A percentile compares a stretch with the other conserved stretches of the same genome.
Evolutionary conservation across 2,329 filamentous ascomycete species (phyloP).

Genomic region (Myriosclerotinia scirpicola): DNA sequence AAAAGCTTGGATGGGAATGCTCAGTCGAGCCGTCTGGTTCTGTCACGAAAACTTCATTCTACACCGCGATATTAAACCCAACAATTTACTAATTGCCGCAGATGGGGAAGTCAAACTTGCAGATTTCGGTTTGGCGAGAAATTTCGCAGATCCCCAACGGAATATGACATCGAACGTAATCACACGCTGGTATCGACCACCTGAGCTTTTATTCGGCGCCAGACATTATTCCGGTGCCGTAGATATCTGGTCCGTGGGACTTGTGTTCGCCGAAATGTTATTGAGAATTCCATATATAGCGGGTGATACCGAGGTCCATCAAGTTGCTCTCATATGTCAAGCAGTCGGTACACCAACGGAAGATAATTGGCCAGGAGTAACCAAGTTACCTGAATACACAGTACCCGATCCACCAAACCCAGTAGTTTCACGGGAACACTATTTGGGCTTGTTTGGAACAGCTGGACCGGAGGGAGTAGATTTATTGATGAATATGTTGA

Average conservation of each 20-base stretch:
- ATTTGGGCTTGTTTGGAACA: slow-evolving; percentile 73
- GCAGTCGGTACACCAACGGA: slow-evolving; percentile 89
- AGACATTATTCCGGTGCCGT: slow-evolving; percentile 87
- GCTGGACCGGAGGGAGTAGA: slow-evolving; percentile 83
- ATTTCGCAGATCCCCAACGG: slow-evolving; percentile 83
- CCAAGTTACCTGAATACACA: slow-evolving; percentile 77
- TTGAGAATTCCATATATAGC: slow-evolving; percentile 80
- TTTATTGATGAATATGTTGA: slow-evolving; percentile 79
- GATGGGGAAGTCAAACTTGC: slow-evolving; percentile 94
- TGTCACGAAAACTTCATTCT: slow-evolving; percentile 93
- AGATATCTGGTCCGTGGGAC: slow-evolving; percentile 90
- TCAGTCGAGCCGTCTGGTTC: slow-evolving; percentile 90
- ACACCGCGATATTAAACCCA: slow-evolving; percentile 98
- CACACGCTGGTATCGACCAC: slow-evolving; percentile 94
- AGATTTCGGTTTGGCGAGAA: slow-evolving; percentile 92
- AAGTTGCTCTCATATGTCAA: slow-evolving; percentile 80
- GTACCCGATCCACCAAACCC: slow-evolving; percentile 57
- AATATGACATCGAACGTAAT: slow-evolving; percentile 94
- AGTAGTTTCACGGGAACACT: slow-evolving; percentile 68
- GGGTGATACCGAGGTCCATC: slow-evolving; percentile 81
- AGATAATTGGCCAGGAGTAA: slow-evolving; percentile 92
- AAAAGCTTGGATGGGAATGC: slow-evolving; percentile 98
- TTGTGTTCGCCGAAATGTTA: slow-evolving; percentile 89
- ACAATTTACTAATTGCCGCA: slow-evolving; percentile 92
- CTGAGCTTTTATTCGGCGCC: slow-evolving; percentile 89